These are phyloP conservation scores for Pachysandra terminalis DNA, from an alignment of 164 flowering plant genomes.

Conservation along the genomic window DNA sequence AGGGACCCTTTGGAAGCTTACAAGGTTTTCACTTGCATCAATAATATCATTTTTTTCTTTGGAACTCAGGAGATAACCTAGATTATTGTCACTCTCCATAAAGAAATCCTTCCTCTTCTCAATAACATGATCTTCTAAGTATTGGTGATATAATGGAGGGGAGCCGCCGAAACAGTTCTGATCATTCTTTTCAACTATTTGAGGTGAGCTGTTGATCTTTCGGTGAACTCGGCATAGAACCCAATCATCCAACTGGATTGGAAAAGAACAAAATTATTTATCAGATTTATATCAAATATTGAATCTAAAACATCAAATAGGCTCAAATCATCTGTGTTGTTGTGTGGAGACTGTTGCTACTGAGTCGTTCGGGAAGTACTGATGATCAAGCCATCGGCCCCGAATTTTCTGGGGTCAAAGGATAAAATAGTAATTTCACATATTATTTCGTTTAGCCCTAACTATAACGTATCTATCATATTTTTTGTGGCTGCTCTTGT, in stretches of 20 bases:
- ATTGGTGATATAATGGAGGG: slow-evolving; percentile 1
- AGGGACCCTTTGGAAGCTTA: slow-evolving; percentile 16
- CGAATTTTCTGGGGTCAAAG: too few species aligned
- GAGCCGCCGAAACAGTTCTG: not conserved
- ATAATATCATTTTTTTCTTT: not conserved
- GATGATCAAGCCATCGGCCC: too few species aligned
- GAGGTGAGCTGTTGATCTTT: slow-evolving; percentile 13
- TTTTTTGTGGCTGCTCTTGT: too few species aligned
- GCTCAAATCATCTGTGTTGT: too few species aligned
- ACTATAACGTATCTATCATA: too few species aligned
- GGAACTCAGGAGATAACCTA: slow-evolving; percentile 1
- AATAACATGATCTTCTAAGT: too few species aligned
- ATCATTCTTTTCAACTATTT: slow-evolving; percentile 8
- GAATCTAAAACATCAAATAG: not conserved
- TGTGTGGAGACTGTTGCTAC: too few species aligned
- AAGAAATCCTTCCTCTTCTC: too few species aligned
- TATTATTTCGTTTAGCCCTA: too few species aligned
- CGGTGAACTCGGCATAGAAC: slow-evolving; percentile 37
- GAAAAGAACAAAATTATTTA: not conserved
- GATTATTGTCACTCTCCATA: not conserved
- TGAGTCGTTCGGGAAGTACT: too few species aligned
- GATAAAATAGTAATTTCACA: too few species aligned
- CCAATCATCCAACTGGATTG: slow-evolving; percentile 43
- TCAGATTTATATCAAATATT: not conserved
- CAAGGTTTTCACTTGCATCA: too few species aligned